Evolutionary conservation across 805 yeast genomes (phyloP).

Genomic region (Candida loeiensis): DNA sequence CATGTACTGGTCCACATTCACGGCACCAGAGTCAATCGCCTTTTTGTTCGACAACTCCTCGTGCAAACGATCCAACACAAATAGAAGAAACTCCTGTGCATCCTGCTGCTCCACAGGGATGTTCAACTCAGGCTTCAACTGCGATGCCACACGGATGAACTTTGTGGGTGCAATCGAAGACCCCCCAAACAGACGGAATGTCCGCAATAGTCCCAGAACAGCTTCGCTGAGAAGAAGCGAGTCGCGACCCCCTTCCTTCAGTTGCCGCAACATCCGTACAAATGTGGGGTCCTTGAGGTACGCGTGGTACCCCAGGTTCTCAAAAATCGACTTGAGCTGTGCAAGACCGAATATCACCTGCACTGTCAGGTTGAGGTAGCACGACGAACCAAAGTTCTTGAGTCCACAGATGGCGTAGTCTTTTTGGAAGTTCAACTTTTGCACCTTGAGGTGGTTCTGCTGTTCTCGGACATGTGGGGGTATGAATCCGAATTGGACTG

Average conservation of each 20-base stretch:
- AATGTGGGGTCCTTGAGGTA: conserved; percentile 37
- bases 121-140: conserved; percentile 59
- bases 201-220: conserved; percentile 50
- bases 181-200: conserved; percentile 57
- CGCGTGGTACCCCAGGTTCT: conserved; percentile 40
- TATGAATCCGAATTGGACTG: too few relatives aligned
- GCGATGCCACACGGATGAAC: conserved; percentile 50
- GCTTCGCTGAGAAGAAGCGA: conserved; percentile 44
- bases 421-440: conserved; percentile 25
- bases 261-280: conserved; percentile 20
- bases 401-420: conserved; percentile 57
- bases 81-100: conserved; percentile 70
- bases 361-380: conserved; percentile 71
- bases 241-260: conserved; percentile 15
- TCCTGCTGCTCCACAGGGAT: conserved; percentile 80
- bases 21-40: conserved; percentile 5
- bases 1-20: conserved; percentile 20
- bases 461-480: conserved; percentile 31
- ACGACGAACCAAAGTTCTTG: conserved; percentile 66
- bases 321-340: conserved; percentile 48
- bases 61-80: conserved; percentile 64
- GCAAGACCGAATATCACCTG: conserved; percentile 62
- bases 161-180: conserved; percentile 62
- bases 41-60: conserved; percentile 49
- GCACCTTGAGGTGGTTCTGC: conserved; percentile 11